These are phyloP conservation scores for Botrytis elliptica DNA, from an alignment of 2,329 filamentous ascomycete genomes.

Conservation along the genomic window DNA sequence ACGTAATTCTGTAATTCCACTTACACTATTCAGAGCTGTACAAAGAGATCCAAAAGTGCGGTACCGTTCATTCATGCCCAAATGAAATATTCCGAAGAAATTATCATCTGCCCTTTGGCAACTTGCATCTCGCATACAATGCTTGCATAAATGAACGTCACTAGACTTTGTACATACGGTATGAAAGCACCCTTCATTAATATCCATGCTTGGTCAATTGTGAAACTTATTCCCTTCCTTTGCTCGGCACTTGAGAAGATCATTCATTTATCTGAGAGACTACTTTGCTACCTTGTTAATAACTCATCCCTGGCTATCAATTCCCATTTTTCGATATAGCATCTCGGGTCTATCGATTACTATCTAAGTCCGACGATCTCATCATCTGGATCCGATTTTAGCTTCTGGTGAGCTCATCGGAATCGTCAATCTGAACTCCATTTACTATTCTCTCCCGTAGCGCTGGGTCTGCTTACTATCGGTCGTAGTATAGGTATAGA, in stretches of 20 bases:
- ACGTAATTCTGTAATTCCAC: constrained; percentile 3
- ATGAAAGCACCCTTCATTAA: not conserved
- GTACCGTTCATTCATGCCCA: constrained; percentile 13
- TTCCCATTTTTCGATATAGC: constrained; percentile 2
- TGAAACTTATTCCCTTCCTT: constrained; percentile 14
- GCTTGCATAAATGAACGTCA: constrained; percentile 19
- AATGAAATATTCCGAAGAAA: constrained; percentile 11
- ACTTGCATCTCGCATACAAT: constrained; percentile 14
- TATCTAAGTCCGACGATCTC: constrained; percentile 8
- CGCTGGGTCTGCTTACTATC: constrained; percentile 10
- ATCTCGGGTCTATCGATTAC: constrained; percentile 11
- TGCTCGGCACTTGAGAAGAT: constrained; percentile 18
- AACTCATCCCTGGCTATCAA: constrained; percentile 17
- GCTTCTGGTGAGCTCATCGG: not conserved
- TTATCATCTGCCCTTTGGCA: constrained; percentile 12
- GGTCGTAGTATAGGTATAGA: not conserved
- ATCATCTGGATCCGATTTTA: constrained; percentile 9
- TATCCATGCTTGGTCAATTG: not conserved
- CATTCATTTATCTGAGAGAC: constrained; percentile 14
- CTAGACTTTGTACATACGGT: constrained; percentile 8
- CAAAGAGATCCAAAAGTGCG: constrained; percentile 6
- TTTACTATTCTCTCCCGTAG: not conserved
- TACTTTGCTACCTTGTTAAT: not conserved
- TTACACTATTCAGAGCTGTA: no score
- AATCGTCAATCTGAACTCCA: constrained; percentile 1